Base-by-base conservation (phyloP, 2,329 filamentous ascomycete species). In the Dactylonectria macrodidyma region DNA sequence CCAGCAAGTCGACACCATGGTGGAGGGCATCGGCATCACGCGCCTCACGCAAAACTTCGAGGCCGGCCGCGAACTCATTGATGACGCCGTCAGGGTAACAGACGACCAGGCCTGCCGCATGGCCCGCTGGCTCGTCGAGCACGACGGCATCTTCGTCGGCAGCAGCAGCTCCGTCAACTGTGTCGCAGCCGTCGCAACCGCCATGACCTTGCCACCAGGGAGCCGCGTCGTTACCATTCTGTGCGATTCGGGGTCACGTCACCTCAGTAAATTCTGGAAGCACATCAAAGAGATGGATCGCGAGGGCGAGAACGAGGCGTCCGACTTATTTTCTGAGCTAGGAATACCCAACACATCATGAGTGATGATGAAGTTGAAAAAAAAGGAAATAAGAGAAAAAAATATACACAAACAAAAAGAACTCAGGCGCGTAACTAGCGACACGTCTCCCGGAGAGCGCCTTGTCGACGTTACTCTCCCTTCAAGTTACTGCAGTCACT, bases 91-190 rank as follows among this genome's bases (percentile, higher is more conserved):
- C 44, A 89, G 91, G 66, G 94, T 99, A 14, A 93, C 90, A 3
- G 97, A 99, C 80, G 89, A 90, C 57, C 95, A 99, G 84, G 96
- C 96, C 12, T 90, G 93, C 79, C 88, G 87, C 62, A 99, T 99
- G 96, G 96, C 95, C n/a, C 87, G 94, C 70, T 98, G 95, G 94
- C 84, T 99, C 47, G 95, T 98, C 9, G 95, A 98, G 82, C 92
- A 95, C 71, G 96, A 99, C 80, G 96, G 96, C 8, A 91, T 99
- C 60, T 99, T 99, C 77, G 87, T 95, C 47, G 97, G 96, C 9
- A 97, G 95, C 79, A 97, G 94, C 79, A 97, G 93, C 80, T 93
- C 95, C n/a, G 95, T 99, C 59, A 99, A 99, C 80, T 97, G 95
- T 86, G 92, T 93, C 48, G 94, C 93, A 5, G 92, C 93, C 24